Conservation (phyloP, 2,329 filamentous ascomycete genomes). For the Reticulascus tulasneorum region DNA sequence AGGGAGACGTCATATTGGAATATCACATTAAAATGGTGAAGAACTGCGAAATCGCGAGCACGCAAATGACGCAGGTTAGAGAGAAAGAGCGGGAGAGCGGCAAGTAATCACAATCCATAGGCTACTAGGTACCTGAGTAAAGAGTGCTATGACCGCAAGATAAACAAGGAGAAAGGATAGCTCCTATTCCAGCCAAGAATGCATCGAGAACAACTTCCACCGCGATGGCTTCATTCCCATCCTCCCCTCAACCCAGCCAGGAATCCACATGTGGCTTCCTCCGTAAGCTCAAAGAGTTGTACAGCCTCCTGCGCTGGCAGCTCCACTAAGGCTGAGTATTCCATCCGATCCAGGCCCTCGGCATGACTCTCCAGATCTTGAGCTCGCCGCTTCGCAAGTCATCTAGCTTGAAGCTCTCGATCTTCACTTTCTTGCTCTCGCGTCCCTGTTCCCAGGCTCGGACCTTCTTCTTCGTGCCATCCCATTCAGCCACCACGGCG, state of each 20-base stretch:
- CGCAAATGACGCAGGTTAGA: too few species aligned
- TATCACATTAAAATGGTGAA: too few species aligned
- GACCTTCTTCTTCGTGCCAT: slow-evolving; percentile 97
- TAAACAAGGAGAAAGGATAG: not conserved
- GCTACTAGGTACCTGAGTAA: slow-evolving; percentile 1
- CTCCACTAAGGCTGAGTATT: slow-evolving; percentile 54
- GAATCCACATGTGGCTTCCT: too few species aligned
- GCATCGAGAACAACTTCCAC: not conserved
- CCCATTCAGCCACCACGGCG: slow-evolving; percentile 90
- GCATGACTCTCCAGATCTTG: slow-evolving; percentile 95
- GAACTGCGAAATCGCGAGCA: too few species aligned
- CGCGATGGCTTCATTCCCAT: slow-evolving; percentile 1
- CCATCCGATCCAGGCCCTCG: slow-evolving; percentile 90
- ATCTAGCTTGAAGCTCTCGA: slow-evolving; percentile 90
- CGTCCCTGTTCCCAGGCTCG: slow-evolving; percentile 91
- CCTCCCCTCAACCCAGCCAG: too few species aligned
- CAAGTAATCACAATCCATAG: not conserved
- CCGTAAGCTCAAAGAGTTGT: too few species aligned
- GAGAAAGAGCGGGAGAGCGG: too few species aligned
- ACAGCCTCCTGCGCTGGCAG: slow-evolving; percentile 9
- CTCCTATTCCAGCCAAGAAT: not conserved
- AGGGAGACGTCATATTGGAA: too few species aligned
- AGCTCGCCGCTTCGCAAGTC: slow-evolving; percentile 92
- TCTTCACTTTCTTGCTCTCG: slow-evolving; percentile 88
- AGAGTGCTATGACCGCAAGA: not conserved